A percentile compares a stretch with the other conserved stretches of the same genome.
Conservation (phyloP, 2,329 filamentous ascomycete species). For the Stemphylium vesicarium region DNA sequence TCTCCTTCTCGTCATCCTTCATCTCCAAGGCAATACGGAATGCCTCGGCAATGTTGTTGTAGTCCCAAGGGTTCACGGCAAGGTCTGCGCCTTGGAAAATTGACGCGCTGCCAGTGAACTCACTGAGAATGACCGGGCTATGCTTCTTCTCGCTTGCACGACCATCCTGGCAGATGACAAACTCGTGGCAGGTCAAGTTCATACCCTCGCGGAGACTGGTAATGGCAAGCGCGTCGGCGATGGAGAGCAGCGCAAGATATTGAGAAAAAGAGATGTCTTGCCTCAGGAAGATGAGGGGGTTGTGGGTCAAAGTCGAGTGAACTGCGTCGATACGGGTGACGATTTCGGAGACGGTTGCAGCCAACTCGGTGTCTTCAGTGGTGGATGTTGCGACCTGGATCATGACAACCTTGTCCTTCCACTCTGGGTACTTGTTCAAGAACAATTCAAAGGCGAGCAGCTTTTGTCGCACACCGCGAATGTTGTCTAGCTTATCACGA, state of each 20-base stretch:
- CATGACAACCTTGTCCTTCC: slow-evolving; percentile 83
- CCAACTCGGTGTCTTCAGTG: slow-evolving; percentile 84
- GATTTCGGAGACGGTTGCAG: slow-evolving; percentile 89
- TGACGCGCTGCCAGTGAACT: slow-evolving; percentile 91
- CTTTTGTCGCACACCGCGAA: slow-evolving; percentile 92
- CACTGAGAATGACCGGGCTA: slow-evolving; percentile 87
- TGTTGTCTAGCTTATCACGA: slow-evolving; percentile 90
- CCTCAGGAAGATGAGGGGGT: slow-evolving; percentile 90
- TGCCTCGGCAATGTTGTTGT: slow-evolving; percentile 83
- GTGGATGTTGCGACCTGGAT: slow-evolving; percentile 94
- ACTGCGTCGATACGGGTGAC: slow-evolving; percentile 92
- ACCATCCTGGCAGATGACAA: slow-evolving; percentile 90
- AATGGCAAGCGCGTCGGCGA: slow-evolving; percentile 92
- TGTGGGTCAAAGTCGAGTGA: slow-evolving; percentile 88
- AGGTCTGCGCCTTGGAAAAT: slow-evolving; percentile 83
- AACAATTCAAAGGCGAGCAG: slow-evolving; percentile 91
- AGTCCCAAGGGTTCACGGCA: slow-evolving; percentile 94
- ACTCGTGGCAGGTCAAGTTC: slow-evolving; percentile 96
- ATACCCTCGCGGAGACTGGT: slow-evolving; percentile 95
- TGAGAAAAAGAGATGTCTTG: slow-evolving; percentile 93
- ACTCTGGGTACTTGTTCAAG: slow-evolving; percentile 90
- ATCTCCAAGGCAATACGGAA: slow-evolving; percentile 86
- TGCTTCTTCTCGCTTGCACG: slow-evolving; percentile 74
- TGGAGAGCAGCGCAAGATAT: slow-evolving; percentile 87
- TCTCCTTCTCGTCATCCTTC: slow-evolving; percentile 72